These are phyloP conservation scores for Sicyos edulis DNA, from an alignment of 306 rosid species.

Conservation along the genomic window DNA sequence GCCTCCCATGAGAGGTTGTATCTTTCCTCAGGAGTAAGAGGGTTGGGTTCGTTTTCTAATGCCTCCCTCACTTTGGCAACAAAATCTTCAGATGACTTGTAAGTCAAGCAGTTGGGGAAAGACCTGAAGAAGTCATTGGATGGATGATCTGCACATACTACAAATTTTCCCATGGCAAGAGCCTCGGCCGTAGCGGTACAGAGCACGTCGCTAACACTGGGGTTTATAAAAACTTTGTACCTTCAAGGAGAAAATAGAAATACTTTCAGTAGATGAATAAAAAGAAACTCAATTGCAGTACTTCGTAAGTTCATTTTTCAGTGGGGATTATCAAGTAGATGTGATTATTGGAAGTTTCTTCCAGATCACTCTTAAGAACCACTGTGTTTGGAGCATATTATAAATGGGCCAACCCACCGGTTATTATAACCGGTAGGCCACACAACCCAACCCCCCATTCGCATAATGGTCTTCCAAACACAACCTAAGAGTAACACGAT, in stretches of 20 bases:
- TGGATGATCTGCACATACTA: conserved; percentile 90
- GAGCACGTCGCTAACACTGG: conserved; percentile 86
- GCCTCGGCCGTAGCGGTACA: conserved; percentile 99
- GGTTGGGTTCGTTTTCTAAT: conserved; percentile 67
- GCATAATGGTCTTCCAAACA: too few relatives aligned
- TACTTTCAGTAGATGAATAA: background rate
- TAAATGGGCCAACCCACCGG: too few relatives aligned
- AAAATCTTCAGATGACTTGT: conserved; percentile 78
- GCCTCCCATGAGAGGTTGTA: conserved; percentile 96
- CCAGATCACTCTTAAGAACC: background rate
- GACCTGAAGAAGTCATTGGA: conserved; percentile 87
- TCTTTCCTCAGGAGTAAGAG: conserved; percentile 84
- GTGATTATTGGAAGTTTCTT: conserved; percentile 2
- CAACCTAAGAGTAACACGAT: too few relatives aligned
- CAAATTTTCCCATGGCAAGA: conserved; percentile 98
- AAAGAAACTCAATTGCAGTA: background rate
- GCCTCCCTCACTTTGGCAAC: conserved; percentile 87
- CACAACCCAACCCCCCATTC: too few relatives aligned
- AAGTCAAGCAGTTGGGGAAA: conserved; percentile 86
- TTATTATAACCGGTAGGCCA: too few relatives aligned
- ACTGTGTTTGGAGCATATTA: too few relatives aligned
- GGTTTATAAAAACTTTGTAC: conserved; percentile 97
- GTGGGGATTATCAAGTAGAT: conserved; percentile 3
- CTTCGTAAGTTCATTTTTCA: background rate
- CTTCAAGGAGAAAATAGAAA: conserved; percentile 38